phyloP scores from a whole-genome alignment of 73 alveolate species.

The Tetrahymena elliotti region DNA sequence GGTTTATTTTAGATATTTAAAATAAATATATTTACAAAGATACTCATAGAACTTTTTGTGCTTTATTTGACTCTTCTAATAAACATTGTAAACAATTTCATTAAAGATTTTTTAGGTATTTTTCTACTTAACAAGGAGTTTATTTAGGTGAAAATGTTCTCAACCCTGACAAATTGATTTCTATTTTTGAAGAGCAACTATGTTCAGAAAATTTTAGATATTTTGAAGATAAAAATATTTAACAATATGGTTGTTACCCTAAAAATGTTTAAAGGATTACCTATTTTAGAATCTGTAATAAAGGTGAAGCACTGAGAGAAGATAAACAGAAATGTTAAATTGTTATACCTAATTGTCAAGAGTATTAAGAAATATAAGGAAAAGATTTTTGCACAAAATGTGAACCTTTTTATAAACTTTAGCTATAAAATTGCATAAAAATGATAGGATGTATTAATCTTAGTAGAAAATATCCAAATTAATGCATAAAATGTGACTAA shows the following conservation, averaged over 20 bases:
- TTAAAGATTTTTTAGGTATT: neutral
- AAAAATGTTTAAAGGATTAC: no score
- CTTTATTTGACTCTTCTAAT: neutral
- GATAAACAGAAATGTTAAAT: neutral
- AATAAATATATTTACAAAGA: neutral
- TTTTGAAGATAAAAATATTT: neutral
- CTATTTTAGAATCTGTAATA: no score
- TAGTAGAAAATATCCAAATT: neutral
- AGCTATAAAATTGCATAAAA: neutral
- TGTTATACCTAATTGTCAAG: neutral
- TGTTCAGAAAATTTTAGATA: neutral
- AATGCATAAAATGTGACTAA: neutral
- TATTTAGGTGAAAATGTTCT: neutral
- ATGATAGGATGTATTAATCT: neutral
- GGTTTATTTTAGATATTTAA: neutral
- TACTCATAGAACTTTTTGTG: neutral
- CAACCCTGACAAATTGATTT: neutral
- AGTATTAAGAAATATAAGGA: neutral
- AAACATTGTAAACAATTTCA: neutral
- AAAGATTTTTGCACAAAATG: neutral
- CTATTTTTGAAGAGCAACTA: no score
- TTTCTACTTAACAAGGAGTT: neutral
- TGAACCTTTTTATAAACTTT: neutral
- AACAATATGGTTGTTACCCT: neutral
- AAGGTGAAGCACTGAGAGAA: neutral